Evolutionary conservation across 768 basidiomycete species (phyloP).

Genomic region (Hysterangium stoloniferum): DNA sequence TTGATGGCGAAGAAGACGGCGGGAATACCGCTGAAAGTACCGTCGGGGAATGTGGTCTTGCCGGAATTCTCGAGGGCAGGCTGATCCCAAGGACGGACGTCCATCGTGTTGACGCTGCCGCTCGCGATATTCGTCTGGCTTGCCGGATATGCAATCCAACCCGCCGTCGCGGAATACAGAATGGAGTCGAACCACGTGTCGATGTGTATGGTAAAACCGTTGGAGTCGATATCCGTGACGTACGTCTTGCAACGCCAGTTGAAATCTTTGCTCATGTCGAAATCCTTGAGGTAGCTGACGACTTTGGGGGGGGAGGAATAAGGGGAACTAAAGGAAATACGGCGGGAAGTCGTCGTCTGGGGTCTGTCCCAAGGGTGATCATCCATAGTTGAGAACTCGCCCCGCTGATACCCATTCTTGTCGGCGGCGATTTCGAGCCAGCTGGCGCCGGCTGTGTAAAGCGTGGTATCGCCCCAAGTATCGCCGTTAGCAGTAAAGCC

Average conservation of each 20-base stretch:
- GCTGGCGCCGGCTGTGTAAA: too few relatives aligned
- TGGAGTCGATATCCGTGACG: constrained; percentile 1
- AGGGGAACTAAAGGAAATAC: constrained; percentile 7
- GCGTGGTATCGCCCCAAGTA: too few relatives aligned
- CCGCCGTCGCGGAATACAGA: constrained; percentile 3
- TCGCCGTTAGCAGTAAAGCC: too few relatives aligned
- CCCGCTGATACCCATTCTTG: too few relatives aligned
- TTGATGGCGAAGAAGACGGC: constrained; percentile 11
- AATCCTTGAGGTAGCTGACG: background rate
- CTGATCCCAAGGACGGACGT: background rate
- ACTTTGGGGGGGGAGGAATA: constrained; percentile 12
- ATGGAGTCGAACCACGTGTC: constrained; percentile 12
- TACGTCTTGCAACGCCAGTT: constrained; percentile 2
- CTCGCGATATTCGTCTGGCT: constrained; percentile 6
- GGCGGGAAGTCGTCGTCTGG: too few relatives aligned
- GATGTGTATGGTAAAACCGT: constrained; percentile 12
- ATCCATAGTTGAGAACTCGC: too few relatives aligned
- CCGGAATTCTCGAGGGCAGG: background rate
- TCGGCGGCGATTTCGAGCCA: too few relatives aligned
- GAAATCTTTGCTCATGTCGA: background rate
- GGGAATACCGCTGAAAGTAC: constrained; percentile 4
- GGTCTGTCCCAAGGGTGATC: too few relatives aligned
- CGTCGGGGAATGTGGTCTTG: background rate
- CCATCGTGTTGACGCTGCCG: too few relatives aligned
- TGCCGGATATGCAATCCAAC: constrained; percentile 12